These are phyloP conservation scores for Botrytis porri DNA, from an alignment of 2,329 filamentous ascomycete species.

Conservation along the genomic window DNA sequence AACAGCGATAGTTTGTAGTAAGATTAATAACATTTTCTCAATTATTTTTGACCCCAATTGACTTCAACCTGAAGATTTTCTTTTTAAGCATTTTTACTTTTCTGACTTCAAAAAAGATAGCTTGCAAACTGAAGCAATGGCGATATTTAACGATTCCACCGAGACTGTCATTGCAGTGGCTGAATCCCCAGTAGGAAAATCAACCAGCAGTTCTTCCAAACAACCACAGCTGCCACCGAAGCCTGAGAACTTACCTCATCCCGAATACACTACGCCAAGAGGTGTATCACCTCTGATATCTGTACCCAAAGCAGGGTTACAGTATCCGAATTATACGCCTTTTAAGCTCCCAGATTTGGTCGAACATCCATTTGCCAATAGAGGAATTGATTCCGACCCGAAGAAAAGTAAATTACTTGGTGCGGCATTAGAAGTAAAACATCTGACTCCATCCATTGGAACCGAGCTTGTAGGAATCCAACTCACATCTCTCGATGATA, in stretches of 20 bases:
- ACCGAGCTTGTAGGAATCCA: conserved; percentile 67
- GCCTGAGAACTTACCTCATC: conserved; percentile 17
- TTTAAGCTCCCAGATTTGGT: conserved; percentile 19
- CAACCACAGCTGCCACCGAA: conserved; percentile 9
- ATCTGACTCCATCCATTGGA: conserved; percentile 63
- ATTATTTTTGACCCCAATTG: not conserved
- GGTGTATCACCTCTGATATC: conserved; percentile 11
- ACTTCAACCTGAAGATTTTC: not conserved
- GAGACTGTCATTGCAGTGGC: not conserved
- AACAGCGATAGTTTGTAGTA: not conserved
- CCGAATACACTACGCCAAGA: conserved; percentile 12
- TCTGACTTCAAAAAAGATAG: not conserved
- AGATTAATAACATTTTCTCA: not conserved
- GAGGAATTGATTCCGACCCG: conserved; percentile 35
- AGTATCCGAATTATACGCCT: conserved; percentile 19
- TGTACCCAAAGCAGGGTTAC: conserved; percentile 15
- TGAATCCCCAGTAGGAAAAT: not conserved
- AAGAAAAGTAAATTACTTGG: conserved; percentile 42
- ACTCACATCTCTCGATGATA: conserved; percentile 60
- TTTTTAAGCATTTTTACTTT: not conserved
- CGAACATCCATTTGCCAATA: conserved; percentile 15
- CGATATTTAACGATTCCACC: not conserved
- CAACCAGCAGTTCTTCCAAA: not conserved
- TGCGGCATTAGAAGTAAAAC: conserved; percentile 32
- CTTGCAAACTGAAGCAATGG: not conserved